Conservation (phyloP, 169 alveolate species). For the Plasmodium fragile region DNA sequence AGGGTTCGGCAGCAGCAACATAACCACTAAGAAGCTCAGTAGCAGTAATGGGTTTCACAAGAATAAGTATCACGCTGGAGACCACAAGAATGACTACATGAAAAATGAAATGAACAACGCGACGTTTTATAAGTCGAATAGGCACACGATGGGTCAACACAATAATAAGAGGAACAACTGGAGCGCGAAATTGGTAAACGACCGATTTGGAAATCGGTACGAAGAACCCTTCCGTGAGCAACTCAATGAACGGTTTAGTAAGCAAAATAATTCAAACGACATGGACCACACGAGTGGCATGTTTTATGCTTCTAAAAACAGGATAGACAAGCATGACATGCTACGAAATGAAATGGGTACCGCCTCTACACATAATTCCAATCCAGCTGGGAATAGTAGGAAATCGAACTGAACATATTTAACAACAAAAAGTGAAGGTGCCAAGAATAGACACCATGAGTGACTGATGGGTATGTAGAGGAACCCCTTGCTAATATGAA, state of each 20-base stretch:
- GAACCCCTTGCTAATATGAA: neutral
- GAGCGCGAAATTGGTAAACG: conserved; percentile 7
- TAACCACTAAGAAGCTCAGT: neutral
- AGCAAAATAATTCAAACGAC: conserved; percentile 26
- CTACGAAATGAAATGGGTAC: conserved; percentile 7
- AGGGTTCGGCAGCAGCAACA: conserved; percentile 1
- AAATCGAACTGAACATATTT: conserved; percentile 2
- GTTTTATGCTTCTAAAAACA: conserved; percentile 2
- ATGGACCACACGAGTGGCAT: conserved; percentile 2
- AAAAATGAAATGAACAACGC: conserved; percentile 7
- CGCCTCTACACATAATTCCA: neutral
- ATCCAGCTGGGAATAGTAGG: conserved; percentile 16
- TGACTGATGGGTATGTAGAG: neutral
- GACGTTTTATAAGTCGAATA: conserved; percentile 3
- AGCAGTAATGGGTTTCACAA: conserved; percentile 7
- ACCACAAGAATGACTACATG: conserved; percentile 8
- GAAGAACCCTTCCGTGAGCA: neutral
- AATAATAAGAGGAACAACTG: conserved; percentile 11
- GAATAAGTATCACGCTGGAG: conserved; percentile 14
- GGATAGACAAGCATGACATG: neutral
- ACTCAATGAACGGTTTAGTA: conserved; percentile 20
- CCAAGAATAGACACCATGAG: neutral
- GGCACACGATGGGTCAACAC: neutral
- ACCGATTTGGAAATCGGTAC: neutral
- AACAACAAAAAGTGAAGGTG: conserved; percentile 6